Evolutionary conservation across 2,329 filamentous ascomycete species (phyloP).

Genomic region (Alternaria sp.): DNA sequence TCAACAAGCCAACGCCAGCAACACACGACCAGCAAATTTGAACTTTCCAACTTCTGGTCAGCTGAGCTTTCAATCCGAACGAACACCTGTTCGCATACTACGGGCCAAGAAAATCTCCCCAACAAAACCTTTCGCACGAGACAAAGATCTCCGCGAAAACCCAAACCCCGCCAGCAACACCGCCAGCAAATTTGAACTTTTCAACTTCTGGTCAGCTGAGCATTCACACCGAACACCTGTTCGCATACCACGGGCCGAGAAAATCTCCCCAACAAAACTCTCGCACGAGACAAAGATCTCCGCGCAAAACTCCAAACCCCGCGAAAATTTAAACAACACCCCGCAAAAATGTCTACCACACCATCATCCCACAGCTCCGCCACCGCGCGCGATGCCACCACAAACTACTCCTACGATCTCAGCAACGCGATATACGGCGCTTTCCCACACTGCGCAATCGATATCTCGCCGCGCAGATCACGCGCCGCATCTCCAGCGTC

Average conservation of each 20-base stretch:
- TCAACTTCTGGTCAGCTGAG: background rate
- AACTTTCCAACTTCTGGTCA: background rate
- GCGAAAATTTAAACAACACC: background rate
- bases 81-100: slow-evolving; percentile 11
- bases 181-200: background rate
- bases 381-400: slow-evolving; percentile 24
- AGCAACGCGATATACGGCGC: slow-evolving; percentile 23
- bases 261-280: background rate
- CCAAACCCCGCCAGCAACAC: background rate
- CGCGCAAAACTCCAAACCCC: background rate
- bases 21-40: too few species aligned
- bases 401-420: slow-evolving; percentile 18
- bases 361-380: slow-evolving; percentile 14
- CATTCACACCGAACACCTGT: slow-evolving; percentile 10
- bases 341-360: background rate
- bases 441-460: slow-evolving; percentile 25
- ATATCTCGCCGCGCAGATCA: slow-evolving; percentile 14
- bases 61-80: background rate
- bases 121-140: background rate
- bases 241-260: background rate
- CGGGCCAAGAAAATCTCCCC: background rate
- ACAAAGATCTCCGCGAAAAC: too few species aligned
- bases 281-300: background rate
- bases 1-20: background rate
- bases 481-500: slow-evolving; percentile 12